Evolutionary conservation across 345 rosid species (phyloP).

Genomic region (Mallotus nudiflorus): DNA sequence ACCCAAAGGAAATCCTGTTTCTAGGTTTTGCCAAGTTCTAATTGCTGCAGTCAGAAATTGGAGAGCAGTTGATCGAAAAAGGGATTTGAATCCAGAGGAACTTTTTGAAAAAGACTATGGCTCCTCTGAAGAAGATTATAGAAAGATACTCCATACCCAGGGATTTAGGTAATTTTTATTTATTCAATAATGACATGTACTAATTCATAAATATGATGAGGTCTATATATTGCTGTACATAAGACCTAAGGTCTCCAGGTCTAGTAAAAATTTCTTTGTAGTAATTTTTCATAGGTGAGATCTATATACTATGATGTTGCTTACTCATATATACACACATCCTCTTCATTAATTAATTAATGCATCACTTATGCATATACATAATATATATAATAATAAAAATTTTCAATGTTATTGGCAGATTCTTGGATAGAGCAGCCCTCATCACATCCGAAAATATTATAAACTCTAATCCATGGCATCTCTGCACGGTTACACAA

Average conservation of each 20-base stretch:
- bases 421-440: slow-evolving; percentile 33
- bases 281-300: too few species aligned
- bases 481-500: slow-evolving; percentile 26
- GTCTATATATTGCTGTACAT: too few species aligned
- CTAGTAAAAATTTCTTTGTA: too few species aligned
- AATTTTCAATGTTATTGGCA: not conserved
- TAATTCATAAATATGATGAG: too few species aligned
- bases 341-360: not conserved
- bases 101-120: slow-evolving; percentile 7
- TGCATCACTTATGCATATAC: too few species aligned
- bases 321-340: too few species aligned
- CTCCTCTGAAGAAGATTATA: not conserved
- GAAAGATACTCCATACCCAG: slow-evolving; percentile 18
- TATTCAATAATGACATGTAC: too few species aligned
- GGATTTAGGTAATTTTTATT: slow-evolving; percentile 37
- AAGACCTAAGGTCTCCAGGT: too few species aligned
- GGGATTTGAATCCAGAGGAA: not conserved
- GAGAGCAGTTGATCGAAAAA: not conserved
- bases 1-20: slow-evolving; percentile 31
- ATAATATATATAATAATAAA: too few species aligned
- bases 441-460: slow-evolving; percentile 1
- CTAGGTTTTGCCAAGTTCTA: slow-evolving; percentile 28
- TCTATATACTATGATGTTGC: too few species aligned
- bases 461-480: slow-evolving; percentile 17
- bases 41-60: slow-evolving; percentile 26